Evolutionary conservation across 176 grass and related monocot genomes (phyloP), one percentile per base, ranked within the genome.

Genomic region (Aegilops longissima): DNA sequence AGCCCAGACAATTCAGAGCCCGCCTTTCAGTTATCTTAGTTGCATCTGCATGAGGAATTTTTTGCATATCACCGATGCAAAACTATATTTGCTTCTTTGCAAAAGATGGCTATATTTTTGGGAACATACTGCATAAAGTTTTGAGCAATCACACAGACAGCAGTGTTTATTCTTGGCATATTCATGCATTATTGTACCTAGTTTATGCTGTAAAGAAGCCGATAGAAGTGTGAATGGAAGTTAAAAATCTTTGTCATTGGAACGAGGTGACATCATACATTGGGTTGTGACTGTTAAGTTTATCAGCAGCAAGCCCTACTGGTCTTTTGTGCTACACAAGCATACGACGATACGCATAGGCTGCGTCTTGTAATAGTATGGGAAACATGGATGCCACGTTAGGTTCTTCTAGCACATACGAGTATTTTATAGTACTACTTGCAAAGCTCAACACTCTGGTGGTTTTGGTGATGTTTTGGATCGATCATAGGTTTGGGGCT

Each of bases 251-350:
- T 35, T 35, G 58, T 11, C 29, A 3, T 8, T 47, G 52, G 21
- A 72, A 62, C 51, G 18, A 72, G 66, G 35, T 17, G 71, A 70
- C 70, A 77, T 70, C 51, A 68, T 66, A 38, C 42, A 18, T 65
- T 70, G 84, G 73, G 73, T 35, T 65, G 79, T 90, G 84, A 86
- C 65, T 83, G 66, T 29, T 52, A 39, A 47, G 61, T 66, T 78
- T 86, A 79, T 86, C 66, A 59, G 54, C 66, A 29, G 58, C 13
- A n/a, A 65, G 7, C 9, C 66, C 1, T 24, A 76, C 54, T 74
- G 77, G 51, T 78, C 16, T 75, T 24, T 70, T 49, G 64, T 72
- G 63, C 39, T 23, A 30, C 18, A 30, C 25, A 35, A 23, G 36
- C 36, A 30, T 51, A 66, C 31, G 3, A 10, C 11, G 9, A 38